Percentiles rank a stretch among this genome's conserved stretches.
phyloP scores from a whole-genome alignment of 2,329 filamentous ascomycete genomes.

The Orbilia blumenaviensis region DNA sequence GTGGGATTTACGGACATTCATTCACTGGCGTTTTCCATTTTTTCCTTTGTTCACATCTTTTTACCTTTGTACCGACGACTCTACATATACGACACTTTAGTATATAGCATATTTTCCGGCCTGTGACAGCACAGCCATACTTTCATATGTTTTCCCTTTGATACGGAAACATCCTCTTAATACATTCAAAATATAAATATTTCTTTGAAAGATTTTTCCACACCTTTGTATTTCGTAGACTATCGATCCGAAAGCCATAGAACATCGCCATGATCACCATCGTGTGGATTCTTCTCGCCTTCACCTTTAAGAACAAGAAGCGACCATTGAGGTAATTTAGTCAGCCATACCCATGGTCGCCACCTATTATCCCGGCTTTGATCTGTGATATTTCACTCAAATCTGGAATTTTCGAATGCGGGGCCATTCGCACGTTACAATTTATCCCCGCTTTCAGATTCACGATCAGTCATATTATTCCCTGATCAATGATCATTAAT shows the following conservation, averaged over 20 bases:
- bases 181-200: constrained; percentile 5
- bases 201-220: neutral
- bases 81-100: constrained; percentile 17
- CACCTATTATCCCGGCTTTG: neutral
- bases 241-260: neutral
- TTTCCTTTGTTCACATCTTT: neutral
- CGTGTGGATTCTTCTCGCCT: no score
- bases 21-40: constrained; percentile 1
- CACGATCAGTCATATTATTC: neutral
- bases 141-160: neutral
- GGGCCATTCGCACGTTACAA: neutral
- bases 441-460: neutral
- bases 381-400: no score
- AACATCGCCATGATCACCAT: no score
- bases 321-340: no score
- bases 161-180: neutral
- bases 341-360: no score
- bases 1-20: constrained; percentile 13
- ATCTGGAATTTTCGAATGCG: neutral
- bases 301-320: no score
- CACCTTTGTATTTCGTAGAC: neutral
- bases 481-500: neutral
- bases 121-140: neutral
- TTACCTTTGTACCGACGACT: neutral
- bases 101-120: constrained; percentile 5